Base-by-base conservation (phyloP, 805 yeast genomes). In the Saccharomyces cerevisiae region DNA sequence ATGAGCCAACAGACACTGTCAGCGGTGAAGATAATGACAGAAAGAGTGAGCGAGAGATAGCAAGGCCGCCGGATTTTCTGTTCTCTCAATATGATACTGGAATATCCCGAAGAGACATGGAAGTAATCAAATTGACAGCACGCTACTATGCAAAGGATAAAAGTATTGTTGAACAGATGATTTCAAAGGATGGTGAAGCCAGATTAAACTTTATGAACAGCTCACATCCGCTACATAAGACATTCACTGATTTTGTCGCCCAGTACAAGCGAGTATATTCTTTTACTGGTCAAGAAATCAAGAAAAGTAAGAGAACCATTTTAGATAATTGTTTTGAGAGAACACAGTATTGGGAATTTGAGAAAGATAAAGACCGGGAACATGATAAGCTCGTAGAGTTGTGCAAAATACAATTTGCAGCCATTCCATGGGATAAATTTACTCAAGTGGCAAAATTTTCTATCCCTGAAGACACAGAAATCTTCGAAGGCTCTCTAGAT, bases 381-480 rank as follows among this genome's bases (percentile, higher is more conserved):
- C 71, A 71, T 6, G 65, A 65, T 41, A 61, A 65, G 55, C 60
- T 59, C 55, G 68, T 75, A 60, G 69, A 71, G 56, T 57, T 67
- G 52, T 51, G 68, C 65, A 76, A 76, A 54, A 59, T 81, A 4
- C 83, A 79, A 46, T 88, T 78, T 70, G 89, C 91, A 0, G 79
- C 86, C 9, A 83, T 89, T 24, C 90, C 91, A 70, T 92, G 99
- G 99, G 83, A 84, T 53, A 88, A 87, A 57, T 92, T 91, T 64
- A 75, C 77, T 1, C 75, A 88, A 17, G 85, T 88, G 6, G 89
- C 83, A 50, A 11, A 8, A 48, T 24, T 22, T 26, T 10, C 46
- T 17, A n/a, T 36, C 9, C 43, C 43, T 36, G 43, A 36, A 5
- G 5, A 36, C 13, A 36, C 43, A 36, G 13, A 36, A n/a, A 17